Percentiles rank a stretch among this genome's conserved stretches.
phyloP scores from a whole-genome alignment of 257 asterid genomes.

The Jaltomata sinuosa region DNA sequence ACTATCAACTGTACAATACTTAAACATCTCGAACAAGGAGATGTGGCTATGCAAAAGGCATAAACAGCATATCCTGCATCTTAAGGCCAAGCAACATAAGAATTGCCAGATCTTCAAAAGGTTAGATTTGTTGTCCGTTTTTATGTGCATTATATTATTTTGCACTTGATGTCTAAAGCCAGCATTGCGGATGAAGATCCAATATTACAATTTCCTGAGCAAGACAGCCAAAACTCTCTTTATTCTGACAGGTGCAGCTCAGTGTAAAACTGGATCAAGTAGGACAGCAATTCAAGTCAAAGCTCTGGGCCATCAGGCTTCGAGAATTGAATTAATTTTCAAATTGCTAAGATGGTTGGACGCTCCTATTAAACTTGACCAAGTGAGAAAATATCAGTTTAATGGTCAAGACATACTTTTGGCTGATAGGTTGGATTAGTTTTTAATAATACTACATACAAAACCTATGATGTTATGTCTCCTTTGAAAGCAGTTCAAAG shows the following conservation, averaged over 20 bases:
- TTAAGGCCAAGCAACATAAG: not conserved
- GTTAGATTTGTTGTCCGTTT: not conserved
- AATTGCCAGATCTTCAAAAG: not conserved
- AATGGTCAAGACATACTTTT: not conserved
- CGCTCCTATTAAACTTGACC: not conserved
- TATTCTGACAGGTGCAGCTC: not conserved
- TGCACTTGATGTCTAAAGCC: not conserved
- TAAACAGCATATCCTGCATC: not conserved
- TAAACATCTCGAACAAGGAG: not conserved
- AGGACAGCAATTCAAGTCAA: not conserved
- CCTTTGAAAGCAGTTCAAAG: not conserved
- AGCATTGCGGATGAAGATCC: not conserved
- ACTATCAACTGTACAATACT: not conserved
- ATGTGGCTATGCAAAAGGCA: not conserved
- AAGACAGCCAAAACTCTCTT: not conserved
- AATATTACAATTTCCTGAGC: not conserved
- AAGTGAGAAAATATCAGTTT: not conserved
- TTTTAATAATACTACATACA: not conserved
- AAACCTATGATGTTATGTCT: not conserved
- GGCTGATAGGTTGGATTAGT: not conserved
- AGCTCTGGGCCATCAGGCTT: not conserved
- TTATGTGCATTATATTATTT: not conserved
- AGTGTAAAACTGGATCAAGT: not conserved
- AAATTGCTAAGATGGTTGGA: not conserved
- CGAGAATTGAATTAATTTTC: not conserved